A percentile compares a stretch with the other conserved stretches of the same genome.
Conservation (phyloP, 495 filamentous ascomycete species). For the Penicillium pancosmium region DNA sequence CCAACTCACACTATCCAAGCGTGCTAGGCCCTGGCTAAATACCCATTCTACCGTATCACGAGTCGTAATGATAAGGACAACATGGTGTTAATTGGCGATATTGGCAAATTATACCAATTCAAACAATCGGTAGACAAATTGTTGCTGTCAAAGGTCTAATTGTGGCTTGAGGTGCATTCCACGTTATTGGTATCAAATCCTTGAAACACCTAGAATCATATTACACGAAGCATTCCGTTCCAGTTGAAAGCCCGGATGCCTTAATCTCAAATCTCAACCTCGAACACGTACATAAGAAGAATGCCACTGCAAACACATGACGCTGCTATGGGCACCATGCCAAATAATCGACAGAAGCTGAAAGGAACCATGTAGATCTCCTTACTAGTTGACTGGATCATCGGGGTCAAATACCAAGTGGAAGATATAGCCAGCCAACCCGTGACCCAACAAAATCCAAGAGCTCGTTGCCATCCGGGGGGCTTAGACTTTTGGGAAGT, state of each 20-base stretch:
- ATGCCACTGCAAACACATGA: not conserved
- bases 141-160: no score
- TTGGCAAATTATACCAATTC: no score
- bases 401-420: constrained; percentile 22
- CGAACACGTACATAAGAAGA: not conserved
- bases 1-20: no score
- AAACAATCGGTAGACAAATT: no score
- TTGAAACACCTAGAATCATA: no score
- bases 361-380: constrained; percentile 20
- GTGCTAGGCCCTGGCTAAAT: no score
- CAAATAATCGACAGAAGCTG: constrained; percentile 4
- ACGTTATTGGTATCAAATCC: no score
- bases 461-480: constrained; percentile 1
- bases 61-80: no score
- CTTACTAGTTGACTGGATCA: constrained; percentile 15
- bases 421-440: constrained; percentile 18
- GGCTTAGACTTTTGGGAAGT: not conserved
- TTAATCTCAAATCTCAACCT: constrained; percentile 4
- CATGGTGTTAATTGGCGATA: no score
- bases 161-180: no score
- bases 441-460: constrained; percentile 15
- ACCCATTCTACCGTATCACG: no score
- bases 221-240: no score
- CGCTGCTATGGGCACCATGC: not conserved
- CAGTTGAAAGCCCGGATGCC: not conserved